A percentile compares a stretch with the other conserved stretches of the same genome.
These are phyloP conservation scores for Agrocybe pediades DNA, from an alignment of 768 basidiomycete species.

Conservation along the genomic window DNA sequence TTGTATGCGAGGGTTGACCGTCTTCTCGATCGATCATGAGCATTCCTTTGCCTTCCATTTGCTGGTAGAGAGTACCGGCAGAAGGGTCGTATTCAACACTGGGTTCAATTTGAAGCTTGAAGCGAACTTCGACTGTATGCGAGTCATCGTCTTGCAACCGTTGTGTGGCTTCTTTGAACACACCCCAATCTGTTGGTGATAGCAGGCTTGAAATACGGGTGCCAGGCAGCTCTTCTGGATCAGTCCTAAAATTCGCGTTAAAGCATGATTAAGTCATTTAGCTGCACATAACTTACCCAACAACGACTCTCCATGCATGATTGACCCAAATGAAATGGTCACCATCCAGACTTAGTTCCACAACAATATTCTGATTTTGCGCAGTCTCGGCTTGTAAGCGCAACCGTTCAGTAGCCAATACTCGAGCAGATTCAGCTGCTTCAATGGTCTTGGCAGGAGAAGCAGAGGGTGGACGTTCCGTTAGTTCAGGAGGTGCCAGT, in stretches of 20 bases:
- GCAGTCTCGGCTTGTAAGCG: slow-evolving; percentile 92
- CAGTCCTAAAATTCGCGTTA: slow-evolving; percentile 52
- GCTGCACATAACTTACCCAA: slow-evolving; percentile 61
- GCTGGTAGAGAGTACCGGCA: slow-evolving; percentile 62
- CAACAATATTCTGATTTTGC: slow-evolving; percentile 93
- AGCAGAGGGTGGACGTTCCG: slow-evolving; percentile 32
- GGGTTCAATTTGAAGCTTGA: slow-evolving; percentile 80
- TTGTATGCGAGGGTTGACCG: slow-evolving; percentile 88
- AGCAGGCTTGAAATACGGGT: slow-evolving; percentile 82
- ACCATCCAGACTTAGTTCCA: slow-evolving; percentile 92
- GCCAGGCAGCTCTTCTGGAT: slow-evolving; percentile 77
- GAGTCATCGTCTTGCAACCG: slow-evolving; percentile 89
- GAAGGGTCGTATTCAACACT: slow-evolving; percentile 58
- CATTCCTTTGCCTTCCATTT: slow-evolving; percentile 99
- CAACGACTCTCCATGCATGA: slow-evolving; percentile 91
- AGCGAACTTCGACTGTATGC: slow-evolving; percentile 90
- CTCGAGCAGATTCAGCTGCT: slow-evolving; percentile 73
- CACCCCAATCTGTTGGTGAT: slow-evolving; percentile 74
- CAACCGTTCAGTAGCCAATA: slow-evolving; percentile 87
- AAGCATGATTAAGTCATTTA: not conserved
- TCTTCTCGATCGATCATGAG: slow-evolving; percentile 93
- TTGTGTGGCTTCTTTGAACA: slow-evolving; percentile 86
- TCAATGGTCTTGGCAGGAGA: slow-evolving; percentile 48
- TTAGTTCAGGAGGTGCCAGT: slow-evolving; percentile 33
- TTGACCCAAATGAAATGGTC: slow-evolving; percentile 96